These are phyloP conservation scores for Juglanconis juglandina DNA, from an alignment of 2,329 filamentous ascomycete species.

Conservation along the genomic window DNA sequence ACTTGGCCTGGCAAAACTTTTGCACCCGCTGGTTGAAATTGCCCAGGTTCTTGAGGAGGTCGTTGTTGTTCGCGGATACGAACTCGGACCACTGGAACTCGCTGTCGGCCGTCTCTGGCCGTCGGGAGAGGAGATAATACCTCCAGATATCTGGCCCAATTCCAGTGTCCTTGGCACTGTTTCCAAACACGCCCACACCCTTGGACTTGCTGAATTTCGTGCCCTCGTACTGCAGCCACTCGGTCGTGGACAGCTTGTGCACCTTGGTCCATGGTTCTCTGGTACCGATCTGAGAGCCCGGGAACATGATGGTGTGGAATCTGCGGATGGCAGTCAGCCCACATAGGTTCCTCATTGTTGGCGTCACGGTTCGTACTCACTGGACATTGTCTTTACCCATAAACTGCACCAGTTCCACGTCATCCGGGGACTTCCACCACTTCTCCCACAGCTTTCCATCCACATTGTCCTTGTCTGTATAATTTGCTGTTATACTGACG, in stretches of 20 bases:
- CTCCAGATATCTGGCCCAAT: conserved; percentile 75
- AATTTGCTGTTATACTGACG: conserved; percentile 88
- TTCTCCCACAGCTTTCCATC: conserved; percentile 72
- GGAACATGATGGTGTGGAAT: conserved; percentile 91
- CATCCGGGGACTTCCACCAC: conserved; percentile 81
- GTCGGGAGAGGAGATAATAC: conserved; percentile 69
- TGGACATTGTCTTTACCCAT: conserved; percentile 85
- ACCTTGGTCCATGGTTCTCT: conserved; percentile 85
- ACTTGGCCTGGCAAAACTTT: conserved; percentile 54
- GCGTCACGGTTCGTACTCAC: background rate
- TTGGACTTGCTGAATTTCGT: conserved; percentile 93
- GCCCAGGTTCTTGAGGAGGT: conserved; percentile 58
- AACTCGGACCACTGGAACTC: conserved; percentile 73
- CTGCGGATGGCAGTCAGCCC: conserved; percentile 32
- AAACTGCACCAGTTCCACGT: conserved; percentile 89
- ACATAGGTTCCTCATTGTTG: no score
- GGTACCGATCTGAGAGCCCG: conserved; percentile 80
- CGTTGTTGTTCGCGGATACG: conserved; percentile 71
- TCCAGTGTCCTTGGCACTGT: conserved; percentile 82
- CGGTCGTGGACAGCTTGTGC: conserved; percentile 82
- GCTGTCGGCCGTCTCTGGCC: conserved; percentile 69
- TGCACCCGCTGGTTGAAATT: conserved; percentile 61
- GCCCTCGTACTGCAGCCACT: conserved; percentile 83
- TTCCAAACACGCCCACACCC: conserved; percentile 86
- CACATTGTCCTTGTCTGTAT: conserved; percentile 57